Percentiles rank a stretch among this genome's conserved stretches.
Conservation (phyloP, 768 basidiomycete genomes). For the Lactarius deliciosus region DNA sequence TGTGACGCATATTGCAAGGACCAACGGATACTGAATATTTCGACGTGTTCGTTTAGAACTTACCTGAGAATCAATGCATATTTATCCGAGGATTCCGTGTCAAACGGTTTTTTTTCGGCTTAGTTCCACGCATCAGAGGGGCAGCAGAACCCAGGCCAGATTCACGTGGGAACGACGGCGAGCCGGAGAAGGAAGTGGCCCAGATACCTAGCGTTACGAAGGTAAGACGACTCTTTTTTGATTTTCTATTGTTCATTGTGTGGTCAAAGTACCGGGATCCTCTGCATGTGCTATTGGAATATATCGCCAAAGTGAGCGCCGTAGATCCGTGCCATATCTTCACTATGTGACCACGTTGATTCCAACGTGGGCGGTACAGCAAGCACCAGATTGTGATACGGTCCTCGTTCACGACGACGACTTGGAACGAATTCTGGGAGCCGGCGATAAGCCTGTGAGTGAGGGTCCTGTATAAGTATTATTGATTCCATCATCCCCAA, state of each 20-base stretch:
- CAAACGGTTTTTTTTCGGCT: background rate
- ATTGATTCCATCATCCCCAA: background rate
- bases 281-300: background rate
- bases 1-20: background rate
- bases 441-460: background rate
- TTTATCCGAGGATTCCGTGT: background rate
- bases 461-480: too few relatives aligned
- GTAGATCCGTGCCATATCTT: too few relatives aligned
- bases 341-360: too few relatives aligned
- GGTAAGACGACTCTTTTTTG: background rate
- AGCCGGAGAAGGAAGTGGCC: too few relatives aligned
- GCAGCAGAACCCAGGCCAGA: too few relatives aligned
- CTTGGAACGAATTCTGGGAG: background rate
- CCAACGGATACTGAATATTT: background rate
- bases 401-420: background rate
- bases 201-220: background rate
- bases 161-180: too few relatives aligned
- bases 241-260: fast-evolving
- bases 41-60: background rate
- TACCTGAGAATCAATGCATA: background rate
- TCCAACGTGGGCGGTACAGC: too few relatives aligned
- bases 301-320: background rate
- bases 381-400: too few relatives aligned
- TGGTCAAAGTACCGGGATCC: background rate
- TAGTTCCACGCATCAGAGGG: background rate